Conservation (phyloP, 371 early-diverging fungal genomes). For the Smittium culicis region DNA sequence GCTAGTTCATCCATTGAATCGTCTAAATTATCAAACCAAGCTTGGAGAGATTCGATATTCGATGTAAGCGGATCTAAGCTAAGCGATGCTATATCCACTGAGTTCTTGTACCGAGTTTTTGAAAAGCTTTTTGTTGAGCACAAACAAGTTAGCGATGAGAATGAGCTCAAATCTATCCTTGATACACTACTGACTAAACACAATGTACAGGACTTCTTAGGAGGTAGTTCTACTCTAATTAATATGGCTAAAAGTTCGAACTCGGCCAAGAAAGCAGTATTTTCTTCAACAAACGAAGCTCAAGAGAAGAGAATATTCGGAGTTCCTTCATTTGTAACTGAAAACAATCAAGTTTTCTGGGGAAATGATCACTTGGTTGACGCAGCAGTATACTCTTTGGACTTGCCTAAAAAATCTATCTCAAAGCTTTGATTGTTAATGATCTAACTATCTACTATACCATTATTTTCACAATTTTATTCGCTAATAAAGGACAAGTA, state of each 20-base stretch:
- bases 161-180: slow-evolving; percentile 20
- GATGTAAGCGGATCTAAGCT: background rate
- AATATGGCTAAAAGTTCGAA: slow-evolving; percentile 9
- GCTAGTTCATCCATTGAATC: background rate
- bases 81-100: slow-evolving; percentile 16
- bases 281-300: slow-evolving; percentile 16
- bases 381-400: no score
- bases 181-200: slow-evolving; percentile 4
- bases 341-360: slow-evolving; percentile 27
- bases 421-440: no score
- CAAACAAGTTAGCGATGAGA: slow-evolving; percentile 17
- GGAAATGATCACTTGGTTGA: slow-evolving; percentile 30
- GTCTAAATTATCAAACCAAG: no score
- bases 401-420: no score
- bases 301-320: slow-evolving; percentile 21
- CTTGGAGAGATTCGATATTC: background rate
- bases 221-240: slow-evolving; percentile 15
- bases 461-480: no score
- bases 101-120: slow-evolving; percentile 24
- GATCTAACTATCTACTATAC: no score
- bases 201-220: slow-evolving; percentile 10
- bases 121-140: slow-evolving; percentile 20
- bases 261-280: slow-evolving; percentile 15
- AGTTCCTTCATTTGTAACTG: slow-evolving; percentile 26
- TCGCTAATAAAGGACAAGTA: no score